phyloP scores from a whole-genome alignment of 306 rosid species.

The Dalbergia cochinchinensis region DNA sequence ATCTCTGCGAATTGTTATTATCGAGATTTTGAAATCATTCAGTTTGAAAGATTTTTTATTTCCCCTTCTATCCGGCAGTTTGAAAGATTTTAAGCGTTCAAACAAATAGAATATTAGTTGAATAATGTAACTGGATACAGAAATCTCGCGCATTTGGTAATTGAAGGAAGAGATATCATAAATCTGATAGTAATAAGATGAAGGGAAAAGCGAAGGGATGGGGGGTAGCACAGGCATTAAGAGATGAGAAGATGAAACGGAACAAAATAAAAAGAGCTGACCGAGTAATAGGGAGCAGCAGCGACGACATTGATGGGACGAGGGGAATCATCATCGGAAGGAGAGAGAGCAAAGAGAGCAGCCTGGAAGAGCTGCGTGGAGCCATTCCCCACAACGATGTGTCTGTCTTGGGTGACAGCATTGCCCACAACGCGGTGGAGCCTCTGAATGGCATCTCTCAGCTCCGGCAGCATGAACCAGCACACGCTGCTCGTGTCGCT shows the following conservation, averaged over 20 bases:
- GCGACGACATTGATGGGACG: conserved; percentile 66
- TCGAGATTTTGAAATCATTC: neutral
- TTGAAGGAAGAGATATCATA: no score
- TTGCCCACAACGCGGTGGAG: conserved; percentile 71
- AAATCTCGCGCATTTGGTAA: no score
- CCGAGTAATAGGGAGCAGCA: conserved; percentile 86
- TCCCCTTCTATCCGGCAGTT: no score
- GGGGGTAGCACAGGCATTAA: no score
- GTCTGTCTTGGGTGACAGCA: conserved; percentile 55
- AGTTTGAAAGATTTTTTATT: neutral
- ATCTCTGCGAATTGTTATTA: no score
- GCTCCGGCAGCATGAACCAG: conserved; percentile 70
- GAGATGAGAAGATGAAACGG: neutral
- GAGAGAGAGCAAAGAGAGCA: conserved; percentile 66
- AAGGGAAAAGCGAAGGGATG: neutral
- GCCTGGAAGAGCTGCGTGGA: conserved; percentile 82
- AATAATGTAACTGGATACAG: no score
- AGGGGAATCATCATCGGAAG: conserved; percentile 44
- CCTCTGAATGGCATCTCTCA: conserved; percentile 55
- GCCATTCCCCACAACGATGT: conserved; percentile 78
- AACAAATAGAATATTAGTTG: no score
- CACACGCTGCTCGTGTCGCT: conserved; percentile 56
- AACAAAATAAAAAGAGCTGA: neutral
- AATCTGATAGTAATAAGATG: neutral
- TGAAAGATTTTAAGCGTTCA: neutral